A percentile compares a stretch with the other conserved stretches of the same genome.
These are phyloP conservation scores for Galerina sulciceps DNA, from an alignment of 768 basidiomycete genomes.

Conservation along the genomic window DNA sequence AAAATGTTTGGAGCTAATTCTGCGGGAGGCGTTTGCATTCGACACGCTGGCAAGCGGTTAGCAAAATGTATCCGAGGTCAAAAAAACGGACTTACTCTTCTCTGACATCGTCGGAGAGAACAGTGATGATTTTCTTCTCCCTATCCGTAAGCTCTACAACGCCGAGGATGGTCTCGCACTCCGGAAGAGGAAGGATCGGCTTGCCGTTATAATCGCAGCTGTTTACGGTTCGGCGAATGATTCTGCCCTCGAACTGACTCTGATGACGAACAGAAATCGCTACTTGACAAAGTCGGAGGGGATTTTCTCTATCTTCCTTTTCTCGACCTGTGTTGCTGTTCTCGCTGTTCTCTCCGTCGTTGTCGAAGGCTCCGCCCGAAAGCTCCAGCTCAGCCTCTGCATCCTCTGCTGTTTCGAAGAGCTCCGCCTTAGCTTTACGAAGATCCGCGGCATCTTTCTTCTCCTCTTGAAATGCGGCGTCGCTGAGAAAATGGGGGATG, in stretches of 20 bases:
- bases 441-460: conserved; percentile 19
- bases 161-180: background rate
- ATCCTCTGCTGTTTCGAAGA: background rate
- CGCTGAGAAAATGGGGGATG: conserved; percentile 25
- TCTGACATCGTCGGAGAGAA: conserved; percentile 9
- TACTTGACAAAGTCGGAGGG: conserved; percentile 10
- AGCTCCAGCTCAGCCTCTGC: background rate
- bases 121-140: conserved; percentile 22
- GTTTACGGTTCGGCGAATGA: conserved; percentile 24
- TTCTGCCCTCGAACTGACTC: conserved; percentile 13
- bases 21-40: conserved; percentile 5
- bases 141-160: conserved; percentile 17
- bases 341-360: background rate
- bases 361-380: background rate
- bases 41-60: conserved; percentile 6
- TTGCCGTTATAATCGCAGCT: conserved; percentile 17
- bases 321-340: background rate
- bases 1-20: conserved; percentile 14
- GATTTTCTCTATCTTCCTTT: conserved; percentile 9
- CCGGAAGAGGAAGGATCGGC: conserved; percentile 20
- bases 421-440: conserved; percentile 14
- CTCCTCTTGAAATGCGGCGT: conserved; percentile 21
- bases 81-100: conserved; percentile 15
- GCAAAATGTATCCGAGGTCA: background rate
- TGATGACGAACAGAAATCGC: conserved; percentile 17